Evolutionary conservation across 306 rosid genomes (phyloP).

Genomic region (Canavalia ensiformis): DNA sequence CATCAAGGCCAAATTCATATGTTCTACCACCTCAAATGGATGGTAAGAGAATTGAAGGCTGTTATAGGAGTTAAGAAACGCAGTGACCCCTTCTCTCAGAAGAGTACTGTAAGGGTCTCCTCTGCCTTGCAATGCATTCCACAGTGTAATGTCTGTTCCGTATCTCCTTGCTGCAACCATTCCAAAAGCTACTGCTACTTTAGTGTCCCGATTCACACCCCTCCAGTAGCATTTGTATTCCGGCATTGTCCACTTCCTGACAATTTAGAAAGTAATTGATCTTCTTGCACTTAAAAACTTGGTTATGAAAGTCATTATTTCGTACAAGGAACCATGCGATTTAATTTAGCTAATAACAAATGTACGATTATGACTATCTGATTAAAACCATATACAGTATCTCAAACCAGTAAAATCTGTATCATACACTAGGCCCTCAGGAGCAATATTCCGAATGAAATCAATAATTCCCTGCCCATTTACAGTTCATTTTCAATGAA

Average conservation of each 20-base stretch:
- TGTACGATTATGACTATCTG: background rate
- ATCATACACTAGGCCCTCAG: background rate
- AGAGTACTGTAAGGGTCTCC: constrained; percentile 87
- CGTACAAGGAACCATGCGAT: constrained; percentile 13
- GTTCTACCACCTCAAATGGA: constrained; percentile 64
- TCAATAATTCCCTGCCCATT: too few species aligned
- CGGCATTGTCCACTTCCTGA: constrained; percentile 73
- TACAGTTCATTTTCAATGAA: too few species aligned
- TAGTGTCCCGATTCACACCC: constrained; percentile 72
- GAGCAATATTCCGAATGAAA: background rate
- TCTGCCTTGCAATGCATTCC: constrained; percentile 81
- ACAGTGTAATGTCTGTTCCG: constrained; percentile 78
- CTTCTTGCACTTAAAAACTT: constrained; percentile 12
- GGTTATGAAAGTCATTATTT: background rate
- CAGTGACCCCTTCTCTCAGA: constrained; percentile 80
- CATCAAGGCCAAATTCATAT: constrained; percentile 68
- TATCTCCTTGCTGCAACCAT: constrained; percentile 66
- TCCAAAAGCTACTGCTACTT: constrained; percentile 79
- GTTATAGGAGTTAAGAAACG: constrained; percentile 80
- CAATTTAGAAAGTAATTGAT: background rate
- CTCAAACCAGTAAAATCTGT: background rate
- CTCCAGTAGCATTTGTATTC: constrained; percentile 89
- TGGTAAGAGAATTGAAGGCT: constrained; percentile 69
- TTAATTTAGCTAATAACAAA: background rate
- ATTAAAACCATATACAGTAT: background rate